Conservation (phyloP, 1,284 basidiomycete genomes). For the Cutaneotrichosporon sp. region DNA sequence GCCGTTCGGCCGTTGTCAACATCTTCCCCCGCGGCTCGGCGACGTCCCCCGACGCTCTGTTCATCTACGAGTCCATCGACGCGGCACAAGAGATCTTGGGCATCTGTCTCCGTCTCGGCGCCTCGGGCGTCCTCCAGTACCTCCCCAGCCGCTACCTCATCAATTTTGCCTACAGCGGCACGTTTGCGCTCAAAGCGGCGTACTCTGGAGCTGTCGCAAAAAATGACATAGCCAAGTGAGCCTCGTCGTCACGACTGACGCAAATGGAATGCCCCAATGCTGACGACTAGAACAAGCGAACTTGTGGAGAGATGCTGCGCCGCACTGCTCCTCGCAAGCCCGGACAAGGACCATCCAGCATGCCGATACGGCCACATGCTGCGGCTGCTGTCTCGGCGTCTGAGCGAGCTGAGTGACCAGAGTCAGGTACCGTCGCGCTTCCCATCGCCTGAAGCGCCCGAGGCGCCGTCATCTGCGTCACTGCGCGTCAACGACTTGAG, state of each 20-base stretch:
- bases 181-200: constrained; percentile 42
- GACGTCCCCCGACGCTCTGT: constrained; percentile 44
- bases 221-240: constrained; percentile 33
- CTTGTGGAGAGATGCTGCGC: constrained; percentile 39
- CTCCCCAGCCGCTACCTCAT: constrained; percentile 43
- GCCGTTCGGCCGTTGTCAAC: constrained; percentile 7
- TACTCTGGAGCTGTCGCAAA: constrained; percentile 37
- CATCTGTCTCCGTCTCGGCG: constrained; percentile 41
- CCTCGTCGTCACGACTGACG: not conserved
- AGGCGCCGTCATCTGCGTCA: not conserved
- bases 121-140: constrained; percentile 39
- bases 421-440: constrained; percentile 39
- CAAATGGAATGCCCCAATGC: not conserved
- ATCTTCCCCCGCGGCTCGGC: constrained; percentile 41
- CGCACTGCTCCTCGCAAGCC: constrained; percentile 31
- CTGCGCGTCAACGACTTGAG: not conserved
- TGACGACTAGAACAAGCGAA: constrained; percentile 32
- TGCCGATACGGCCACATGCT: constrained; percentile 44
- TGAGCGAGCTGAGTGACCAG: constrained; percentile 39
- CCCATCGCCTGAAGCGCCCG: constrained; percentile 24
- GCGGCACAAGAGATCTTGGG: constrained; percentile 45
- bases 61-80: constrained; percentile 47
- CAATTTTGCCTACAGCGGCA: constrained; percentile 44
- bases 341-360: constrained; percentile 45
- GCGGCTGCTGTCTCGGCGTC: constrained; percentile 34